These are phyloP conservation scores for Talaromyces sp. DNA, from an alignment of 2,329 filamentous ascomycete genomes.

Conservation along the genomic window DNA sequence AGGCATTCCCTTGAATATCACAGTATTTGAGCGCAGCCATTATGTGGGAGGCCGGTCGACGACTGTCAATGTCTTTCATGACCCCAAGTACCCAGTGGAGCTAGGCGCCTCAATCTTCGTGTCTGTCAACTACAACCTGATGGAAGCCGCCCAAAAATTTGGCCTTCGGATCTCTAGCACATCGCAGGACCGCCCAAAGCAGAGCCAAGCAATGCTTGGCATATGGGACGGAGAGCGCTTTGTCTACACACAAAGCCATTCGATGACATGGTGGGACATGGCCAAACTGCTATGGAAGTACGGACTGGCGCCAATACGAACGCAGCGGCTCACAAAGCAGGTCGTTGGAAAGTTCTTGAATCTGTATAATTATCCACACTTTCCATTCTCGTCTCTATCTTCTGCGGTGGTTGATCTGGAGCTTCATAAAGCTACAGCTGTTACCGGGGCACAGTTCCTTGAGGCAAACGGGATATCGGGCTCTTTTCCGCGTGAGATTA, in stretches of 20 bases:
- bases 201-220: constrained; percentile 52
- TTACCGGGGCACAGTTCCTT: constrained; percentile 70
- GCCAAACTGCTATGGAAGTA: constrained; percentile 81
- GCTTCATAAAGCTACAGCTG: constrained; percentile 58
- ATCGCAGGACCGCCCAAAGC: constrained; percentile 42
- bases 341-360: constrained; percentile 68
- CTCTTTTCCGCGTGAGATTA: constrained; percentile 69
- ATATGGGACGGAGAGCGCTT: constrained; percentile 80
- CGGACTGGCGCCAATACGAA: constrained; percentile 68
- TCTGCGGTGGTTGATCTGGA: constrained; percentile 62
- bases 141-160: constrained; percentile 65
- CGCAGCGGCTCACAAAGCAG: constrained; percentile 64
- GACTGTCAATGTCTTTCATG: constrained; percentile 70
- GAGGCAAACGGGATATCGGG: constrained; percentile 60
- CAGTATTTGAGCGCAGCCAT: constrained; percentile 73
- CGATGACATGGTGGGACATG: constrained; percentile 70
- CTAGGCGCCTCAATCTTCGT: constrained; percentile 92
- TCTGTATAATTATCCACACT: constrained; percentile 74
- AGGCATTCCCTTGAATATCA: constrained; percentile 66
- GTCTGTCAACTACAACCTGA: constrained; percentile 72
- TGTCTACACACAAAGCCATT: constrained; percentile 59
- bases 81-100: constrained; percentile 66
- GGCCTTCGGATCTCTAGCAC: constrained; percentile 55
- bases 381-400: constrained; percentile 76
- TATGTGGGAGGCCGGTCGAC: constrained; percentile 82